These are phyloP conservation scores for Ajuga chamaepitys DNA, from an alignment of 257 asterid species.

Conservation along the genomic window DNA sequence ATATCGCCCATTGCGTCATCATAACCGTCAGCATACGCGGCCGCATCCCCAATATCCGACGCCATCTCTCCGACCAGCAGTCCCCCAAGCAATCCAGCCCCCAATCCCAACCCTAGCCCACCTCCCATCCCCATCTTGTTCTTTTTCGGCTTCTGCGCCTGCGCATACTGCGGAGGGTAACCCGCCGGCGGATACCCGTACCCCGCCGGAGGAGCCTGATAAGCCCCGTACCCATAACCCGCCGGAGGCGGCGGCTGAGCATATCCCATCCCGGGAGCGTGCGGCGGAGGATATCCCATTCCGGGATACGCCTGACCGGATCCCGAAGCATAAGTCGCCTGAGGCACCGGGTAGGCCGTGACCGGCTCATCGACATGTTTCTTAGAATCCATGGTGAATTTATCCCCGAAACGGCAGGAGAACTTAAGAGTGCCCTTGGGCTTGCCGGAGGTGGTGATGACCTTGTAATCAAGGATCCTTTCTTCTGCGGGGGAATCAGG, in stretches of 20 bases:
- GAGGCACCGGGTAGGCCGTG: constrained; percentile 17
- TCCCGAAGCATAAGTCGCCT: constrained; percentile 15
- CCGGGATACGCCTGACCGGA: constrained; percentile 24
- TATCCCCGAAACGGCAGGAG: constrained; percentile 61
- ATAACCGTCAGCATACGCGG: constrained; percentile 40
- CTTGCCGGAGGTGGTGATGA: constrained; percentile 48
- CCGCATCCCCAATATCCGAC: constrained; percentile 40
- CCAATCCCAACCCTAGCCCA: constrained; percentile 73
- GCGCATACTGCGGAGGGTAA: constrained; percentile 36
- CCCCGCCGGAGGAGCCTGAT: constrained; percentile 19
- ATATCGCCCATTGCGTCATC: constrained; percentile 43
- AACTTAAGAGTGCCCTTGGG: constrained; percentile 62
- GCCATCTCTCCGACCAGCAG: constrained; percentile 75
- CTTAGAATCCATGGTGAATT: constrained; percentile 25
- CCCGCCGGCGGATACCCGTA: constrained; percentile 40
- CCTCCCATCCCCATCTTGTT: constrained; percentile 45
- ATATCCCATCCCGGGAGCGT: too few species aligned
- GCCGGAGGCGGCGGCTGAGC: constrained; percentile 5
- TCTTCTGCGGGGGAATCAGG: constrained; percentile 17
- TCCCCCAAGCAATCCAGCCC: constrained; percentile 90
- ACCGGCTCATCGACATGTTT: constrained; percentile 33
- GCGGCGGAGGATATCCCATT: constrained; percentile 25
- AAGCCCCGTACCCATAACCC: constrained; percentile 21
- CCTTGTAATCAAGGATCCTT: constrained; percentile 42
- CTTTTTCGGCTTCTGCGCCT: constrained; percentile 41